A percentile compares a stretch with the other conserved stretches of the same genome.
Conservation (phyloP, 495 filamentous ascomycete genomes). For the Astrothelium subdiscretum region DNA sequence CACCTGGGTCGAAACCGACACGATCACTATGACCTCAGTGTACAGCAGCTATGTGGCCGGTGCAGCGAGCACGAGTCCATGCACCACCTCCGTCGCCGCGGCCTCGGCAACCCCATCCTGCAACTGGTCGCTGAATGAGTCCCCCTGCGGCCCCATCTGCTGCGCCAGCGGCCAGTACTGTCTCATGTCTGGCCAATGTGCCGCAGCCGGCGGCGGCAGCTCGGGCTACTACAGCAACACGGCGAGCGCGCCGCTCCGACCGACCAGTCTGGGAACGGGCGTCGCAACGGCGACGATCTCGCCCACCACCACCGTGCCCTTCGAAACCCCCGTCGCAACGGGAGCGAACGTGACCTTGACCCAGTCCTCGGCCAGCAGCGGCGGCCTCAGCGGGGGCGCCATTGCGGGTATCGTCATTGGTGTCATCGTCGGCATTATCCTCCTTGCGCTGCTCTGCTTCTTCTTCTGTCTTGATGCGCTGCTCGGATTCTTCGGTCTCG, state of each 20-base stretch:
- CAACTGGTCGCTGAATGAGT: slow-evolving; percentile 46
- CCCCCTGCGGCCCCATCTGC: slow-evolving; percentile 60
- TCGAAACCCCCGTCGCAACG: slow-evolving; percentile 45
- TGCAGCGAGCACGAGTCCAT: slow-evolving; percentile 18
- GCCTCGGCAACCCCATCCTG: slow-evolving; percentile 42
- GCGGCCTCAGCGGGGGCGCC: slow-evolving; percentile 63
- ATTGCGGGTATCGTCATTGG: slow-evolving; percentile 95
- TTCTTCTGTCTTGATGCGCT: slow-evolving; percentile 59
- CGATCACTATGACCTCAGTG: slow-evolving; percentile 52
- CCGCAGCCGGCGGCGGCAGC: slow-evolving; percentile 9
- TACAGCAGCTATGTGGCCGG: slow-evolving; percentile 43
- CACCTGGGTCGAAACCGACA: slow-evolving; percentile 57
- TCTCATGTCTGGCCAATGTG: slow-evolving; percentile 20
- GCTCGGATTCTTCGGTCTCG: slow-evolving; percentile 54
- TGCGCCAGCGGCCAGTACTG: slow-evolving; percentile 66
- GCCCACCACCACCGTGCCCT: slow-evolving; percentile 48
- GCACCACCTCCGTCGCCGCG: slow-evolving; percentile 24
- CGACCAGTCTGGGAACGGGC: slow-evolving; percentile 50
- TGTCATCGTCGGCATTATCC: slow-evolving; percentile 58
- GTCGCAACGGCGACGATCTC: slow-evolving; percentile 44
- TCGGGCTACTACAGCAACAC: slow-evolving; percentile 30
- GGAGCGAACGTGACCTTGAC: slow-evolving; percentile 35
- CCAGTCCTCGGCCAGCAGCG: slow-evolving; percentile 21
- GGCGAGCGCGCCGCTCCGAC: slow-evolving; percentile 49
- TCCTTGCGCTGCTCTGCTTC: slow-evolving; percentile 63